phyloP scores from a whole-genome alignment of 768 basidiomycete genomes.

The Trametes cinnabarina region DNA sequence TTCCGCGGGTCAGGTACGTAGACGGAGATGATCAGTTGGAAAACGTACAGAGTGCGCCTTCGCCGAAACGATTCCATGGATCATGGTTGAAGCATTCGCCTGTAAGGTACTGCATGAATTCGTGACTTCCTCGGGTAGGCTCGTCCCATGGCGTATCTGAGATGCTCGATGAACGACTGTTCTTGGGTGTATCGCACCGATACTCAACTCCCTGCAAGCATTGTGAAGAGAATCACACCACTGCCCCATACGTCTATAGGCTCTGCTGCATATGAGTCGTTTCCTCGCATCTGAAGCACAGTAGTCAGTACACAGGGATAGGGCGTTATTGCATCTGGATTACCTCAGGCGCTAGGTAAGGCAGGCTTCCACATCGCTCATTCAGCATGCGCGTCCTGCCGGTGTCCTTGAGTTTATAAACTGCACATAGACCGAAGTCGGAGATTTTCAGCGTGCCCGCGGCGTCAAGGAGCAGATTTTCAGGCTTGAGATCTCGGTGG shows the following conservation, averaged over 20 bases:
- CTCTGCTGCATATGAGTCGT: conserved; percentile 78
- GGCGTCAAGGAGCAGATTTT: conserved; percentile 85
- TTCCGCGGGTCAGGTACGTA: background rate
- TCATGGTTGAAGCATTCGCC: conserved; percentile 70
- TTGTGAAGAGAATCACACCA: conserved; percentile 90
- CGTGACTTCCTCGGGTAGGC: conserved; percentile 74
- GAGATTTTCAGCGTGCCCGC: conserved; percentile 88
- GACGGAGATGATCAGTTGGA: conserved; percentile 2
- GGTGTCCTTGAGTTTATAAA: conserved; percentile 79
- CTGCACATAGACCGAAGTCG: conserved; percentile 92
- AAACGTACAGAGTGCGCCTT: conserved; percentile 59
- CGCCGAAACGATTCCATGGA: conserved; percentile 76
- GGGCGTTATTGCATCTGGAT: background rate
- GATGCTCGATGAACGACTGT: background rate
- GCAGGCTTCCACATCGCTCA: conserved; percentile 88
- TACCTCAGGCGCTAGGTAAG: conserved; percentile 94
- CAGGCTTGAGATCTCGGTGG: conserved; percentile 96
- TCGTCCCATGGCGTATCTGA: conserved; percentile 98
- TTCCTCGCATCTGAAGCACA: conserved; percentile 56
- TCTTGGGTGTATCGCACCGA: background rate
- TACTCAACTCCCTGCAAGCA: conserved; percentile 85
- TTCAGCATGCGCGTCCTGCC: conserved; percentile 74
- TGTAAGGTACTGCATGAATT: conserved; percentile 72
- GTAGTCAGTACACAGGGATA: background rate
- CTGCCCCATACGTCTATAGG: conserved; percentile 96